phyloP scores from a whole-genome alignment of 78 protist species.

The Diacronema lutheri region DNA sequence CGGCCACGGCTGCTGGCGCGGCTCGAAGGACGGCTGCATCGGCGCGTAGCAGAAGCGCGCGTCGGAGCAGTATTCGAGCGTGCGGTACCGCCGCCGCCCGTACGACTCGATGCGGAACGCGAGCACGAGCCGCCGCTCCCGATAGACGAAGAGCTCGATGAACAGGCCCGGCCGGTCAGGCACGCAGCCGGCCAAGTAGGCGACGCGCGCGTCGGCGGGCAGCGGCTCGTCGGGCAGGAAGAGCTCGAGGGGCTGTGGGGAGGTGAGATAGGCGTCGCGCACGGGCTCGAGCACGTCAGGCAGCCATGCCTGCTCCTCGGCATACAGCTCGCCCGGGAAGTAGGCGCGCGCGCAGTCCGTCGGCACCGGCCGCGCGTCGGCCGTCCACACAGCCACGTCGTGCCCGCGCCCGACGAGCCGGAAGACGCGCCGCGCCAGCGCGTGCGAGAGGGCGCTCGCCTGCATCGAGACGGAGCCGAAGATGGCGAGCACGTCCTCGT shows the following conservation, averaged over 20 bases:
- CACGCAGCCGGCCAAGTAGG: background rate
- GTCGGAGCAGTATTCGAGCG: conserved; percentile 39
- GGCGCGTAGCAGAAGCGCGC: background rate
- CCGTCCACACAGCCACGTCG: background rate
- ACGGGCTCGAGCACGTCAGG: conserved; percentile 18
- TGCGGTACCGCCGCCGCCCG: conserved; percentile 58
- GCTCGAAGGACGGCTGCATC: conserved; percentile 3
- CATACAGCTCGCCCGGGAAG: background rate
- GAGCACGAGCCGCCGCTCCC: background rate
- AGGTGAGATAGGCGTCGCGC: background rate
- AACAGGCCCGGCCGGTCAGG: background rate
- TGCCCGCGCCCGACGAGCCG: conserved; percentile 6
- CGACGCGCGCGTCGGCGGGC: conserved; percentile 2
- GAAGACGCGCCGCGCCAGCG: background rate
- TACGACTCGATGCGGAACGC: background rate
- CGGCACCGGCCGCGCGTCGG: background rate
- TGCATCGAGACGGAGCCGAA: conserved; percentile 29
- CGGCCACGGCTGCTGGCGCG: background rate
- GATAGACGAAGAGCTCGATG: background rate
- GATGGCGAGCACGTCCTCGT: background rate
- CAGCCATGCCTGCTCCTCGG: background rate
- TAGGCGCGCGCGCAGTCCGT: background rate
- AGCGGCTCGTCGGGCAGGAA: conserved; percentile 15
- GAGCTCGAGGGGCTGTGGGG: conserved; percentile 10
- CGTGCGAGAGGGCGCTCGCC: background rate